Conservation (phyloP, 495 filamentous ascomycete genomes). For the Xanthoparmelia taractica region DNA sequence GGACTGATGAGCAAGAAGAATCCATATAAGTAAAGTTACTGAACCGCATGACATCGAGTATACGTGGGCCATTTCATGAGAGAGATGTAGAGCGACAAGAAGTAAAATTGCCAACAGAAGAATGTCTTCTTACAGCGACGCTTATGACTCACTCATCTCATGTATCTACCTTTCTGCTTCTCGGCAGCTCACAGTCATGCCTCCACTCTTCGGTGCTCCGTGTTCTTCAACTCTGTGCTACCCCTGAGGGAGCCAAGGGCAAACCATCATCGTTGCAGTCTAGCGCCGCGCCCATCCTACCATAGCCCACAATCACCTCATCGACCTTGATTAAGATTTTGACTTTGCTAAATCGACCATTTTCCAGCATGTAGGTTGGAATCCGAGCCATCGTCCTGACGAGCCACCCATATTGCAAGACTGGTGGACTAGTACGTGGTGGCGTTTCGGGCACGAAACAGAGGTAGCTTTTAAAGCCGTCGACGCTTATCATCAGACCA, state of each 20-base stretch:
- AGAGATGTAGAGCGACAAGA: neutral
- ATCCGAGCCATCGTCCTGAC: neutral
- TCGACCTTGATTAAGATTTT: neutral
- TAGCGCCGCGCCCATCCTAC: neutral
- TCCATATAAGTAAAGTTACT: neutral
- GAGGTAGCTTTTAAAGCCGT: neutral
- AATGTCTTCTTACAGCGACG: neutral
- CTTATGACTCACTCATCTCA: neutral
- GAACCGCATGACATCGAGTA: neutral
- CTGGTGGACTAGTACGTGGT: neutral
- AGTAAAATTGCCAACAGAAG: neutral
- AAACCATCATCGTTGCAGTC: neutral
- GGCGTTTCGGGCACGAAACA: neutral
- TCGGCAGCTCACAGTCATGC: no score
- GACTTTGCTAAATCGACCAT: neutral
- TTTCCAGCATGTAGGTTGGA: slow-evolving; percentile 1
- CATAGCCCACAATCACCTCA: neutral
- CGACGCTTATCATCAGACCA: neutral
- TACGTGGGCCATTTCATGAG: neutral
- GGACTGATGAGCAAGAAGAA: neutral
- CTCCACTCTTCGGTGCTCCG: no score
- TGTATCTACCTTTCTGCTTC: neutral
- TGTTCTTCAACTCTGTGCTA: neutral
- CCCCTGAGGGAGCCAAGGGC: neutral
- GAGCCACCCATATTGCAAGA: slow-evolving; percentile 3